Evolutionary conservation across 208 protist genomes (phyloP).

Genomic region (Crithidia fasciculata): DNA sequence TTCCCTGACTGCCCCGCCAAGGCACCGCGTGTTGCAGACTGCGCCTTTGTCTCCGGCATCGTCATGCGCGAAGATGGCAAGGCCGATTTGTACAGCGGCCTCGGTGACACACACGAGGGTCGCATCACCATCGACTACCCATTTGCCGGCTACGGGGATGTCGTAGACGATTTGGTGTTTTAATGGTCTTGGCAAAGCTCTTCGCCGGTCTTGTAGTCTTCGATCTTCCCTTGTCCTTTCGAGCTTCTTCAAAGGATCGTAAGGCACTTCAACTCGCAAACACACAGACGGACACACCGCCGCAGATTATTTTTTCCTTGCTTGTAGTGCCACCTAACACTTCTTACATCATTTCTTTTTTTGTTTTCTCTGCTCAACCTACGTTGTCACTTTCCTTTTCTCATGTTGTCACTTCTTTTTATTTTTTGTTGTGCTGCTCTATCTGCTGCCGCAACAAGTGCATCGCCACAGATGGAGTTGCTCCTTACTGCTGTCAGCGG

Average conservation of each 20-base stretch:
- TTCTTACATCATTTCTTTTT: too few species aligned
- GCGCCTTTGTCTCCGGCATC: constrained; percentile 66
- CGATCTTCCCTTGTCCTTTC: not conserved
- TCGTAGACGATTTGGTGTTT: constrained; percentile 52
- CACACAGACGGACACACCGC: too few species aligned
- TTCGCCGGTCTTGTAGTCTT: constrained; percentile 9
- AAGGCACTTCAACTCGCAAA: too few species aligned
- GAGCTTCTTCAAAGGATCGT: too few species aligned
- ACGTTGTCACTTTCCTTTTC: too few species aligned
- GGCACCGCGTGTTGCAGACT: constrained; percentile 55
- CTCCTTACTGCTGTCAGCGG: too few species aligned
- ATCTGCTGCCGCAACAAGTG: not conserved
- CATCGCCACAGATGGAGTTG: too few species aligned
- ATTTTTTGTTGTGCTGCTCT: not conserved
- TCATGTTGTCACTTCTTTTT: not conserved
- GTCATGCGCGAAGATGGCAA: constrained; percentile 70
- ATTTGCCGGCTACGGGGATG: constrained; percentile 57
- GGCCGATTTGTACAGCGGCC: constrained; percentile 69
- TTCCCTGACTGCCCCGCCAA: constrained; percentile 64
- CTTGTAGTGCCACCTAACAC: not conserved
- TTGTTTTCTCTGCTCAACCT: too few species aligned
- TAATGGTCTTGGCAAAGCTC: constrained; percentile 9
- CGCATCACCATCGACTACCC: constrained; percentile 73
- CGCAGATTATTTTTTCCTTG: too few species aligned
- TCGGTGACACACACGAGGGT: constrained; percentile 66